Conservation (phyloP, 176 grass and related monocot species). For the sorghum (Sorghum bicolor) region Sorghum_bicolor_NCBIv3 NC_012877.2:61016501-61017000, state of each 20-base stretch:
- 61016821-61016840: neutral
- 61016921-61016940: too few species aligned
- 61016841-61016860: too few species aligned
- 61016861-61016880: too few species aligned
- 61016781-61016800: neutral
- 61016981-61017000: too few species aligned
- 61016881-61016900: too few species aligned
- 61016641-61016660: conserved; percentile 12
- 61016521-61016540: conserved; percentile 95
- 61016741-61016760: neutral
- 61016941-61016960: too few species aligned
- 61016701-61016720: neutral
- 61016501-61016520: conserved; percentile 88
- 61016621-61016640: neutral
- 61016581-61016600: neutral
- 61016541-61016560: conserved; percentile 97
- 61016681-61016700: neutral
- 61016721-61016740: neutral
- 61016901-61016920: too few species aligned
- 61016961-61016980: too few species aligned
- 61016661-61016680: neutral
- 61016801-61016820: neutral
- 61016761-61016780: neutral
- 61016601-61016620: neutral
- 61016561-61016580: conserved; percentile 94